Evolutionary conservation across 192 early-diverging fungal species (phyloP).

Genomic region (Coemansia aciculifera): DNA sequence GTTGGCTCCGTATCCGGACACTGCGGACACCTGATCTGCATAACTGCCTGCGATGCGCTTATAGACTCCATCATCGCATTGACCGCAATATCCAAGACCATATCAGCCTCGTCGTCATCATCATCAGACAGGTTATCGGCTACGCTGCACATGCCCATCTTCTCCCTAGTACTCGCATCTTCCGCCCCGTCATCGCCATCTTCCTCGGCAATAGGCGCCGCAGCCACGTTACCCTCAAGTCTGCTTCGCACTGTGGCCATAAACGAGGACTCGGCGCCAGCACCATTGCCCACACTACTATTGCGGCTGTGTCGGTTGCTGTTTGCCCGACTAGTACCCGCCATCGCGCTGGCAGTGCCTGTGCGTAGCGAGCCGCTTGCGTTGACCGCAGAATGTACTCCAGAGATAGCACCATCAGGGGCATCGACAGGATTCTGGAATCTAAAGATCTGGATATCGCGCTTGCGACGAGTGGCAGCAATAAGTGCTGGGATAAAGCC

Average conservation of each 20-base stretch:
- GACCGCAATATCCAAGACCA: constrained; percentile 42
- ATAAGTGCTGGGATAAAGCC: constrained; percentile 50
- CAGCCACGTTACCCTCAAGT: constrained; percentile 5
- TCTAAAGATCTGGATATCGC: constrained; percentile 51
- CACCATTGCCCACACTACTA: neutral
- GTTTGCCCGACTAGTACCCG: neutral
- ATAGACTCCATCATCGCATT: constrained; percentile 53
- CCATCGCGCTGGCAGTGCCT: neutral
- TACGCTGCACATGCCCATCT: neutral
- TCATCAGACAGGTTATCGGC: constrained; percentile 12
- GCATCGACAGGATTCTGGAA: constrained; percentile 38
- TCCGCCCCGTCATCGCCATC: constrained; percentile 8
- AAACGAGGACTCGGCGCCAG: constrained; percentile 21
- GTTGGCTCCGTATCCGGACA: constrained; percentile 27
- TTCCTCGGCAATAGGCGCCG: constrained; percentile 8
- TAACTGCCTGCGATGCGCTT: constrained; percentile 39
- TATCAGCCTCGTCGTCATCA: constrained; percentile 20
- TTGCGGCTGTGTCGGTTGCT: constrained; percentile 17
- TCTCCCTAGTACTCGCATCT: neutral
- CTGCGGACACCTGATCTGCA: constrained; percentile 48
- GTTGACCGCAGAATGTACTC: neutral
- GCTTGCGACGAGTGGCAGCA: constrained; percentile 47
- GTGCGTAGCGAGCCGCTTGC: neutral
- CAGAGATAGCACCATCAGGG: constrained; percentile 37
- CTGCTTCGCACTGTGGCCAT: constrained; percentile 15